phyloP scores from a whole-genome alignment of 257 asterid genomes.

The Solanum appendiculatum region DNA sequence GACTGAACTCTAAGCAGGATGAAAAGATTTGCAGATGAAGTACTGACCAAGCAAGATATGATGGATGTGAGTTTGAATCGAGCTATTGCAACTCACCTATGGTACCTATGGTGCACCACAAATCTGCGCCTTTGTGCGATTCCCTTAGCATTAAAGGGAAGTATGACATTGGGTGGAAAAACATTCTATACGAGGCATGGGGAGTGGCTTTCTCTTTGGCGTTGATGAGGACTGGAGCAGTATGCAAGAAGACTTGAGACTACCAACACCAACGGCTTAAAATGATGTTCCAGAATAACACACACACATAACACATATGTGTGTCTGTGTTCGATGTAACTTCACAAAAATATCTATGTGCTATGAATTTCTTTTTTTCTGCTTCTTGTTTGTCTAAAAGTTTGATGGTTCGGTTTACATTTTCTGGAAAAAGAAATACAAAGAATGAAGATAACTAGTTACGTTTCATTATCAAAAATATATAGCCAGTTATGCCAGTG shows the following conservation, averaged over 20 bases:
- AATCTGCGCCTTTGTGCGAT: background rate
- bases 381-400: background rate
- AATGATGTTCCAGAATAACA: background rate
- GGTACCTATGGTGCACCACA: background rate
- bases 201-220: background rate
- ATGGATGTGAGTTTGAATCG: background rate
- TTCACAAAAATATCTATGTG: background rate
- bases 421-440: background rate
- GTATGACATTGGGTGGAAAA: background rate
- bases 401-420: background rate
- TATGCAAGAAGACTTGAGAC: background rate
- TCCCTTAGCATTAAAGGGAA: background rate
- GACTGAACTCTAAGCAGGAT: background rate
- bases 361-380: background rate
- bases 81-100: background rate
- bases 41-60: background rate
- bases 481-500: background rate
- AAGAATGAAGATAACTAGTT: background rate
- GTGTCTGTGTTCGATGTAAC: background rate
- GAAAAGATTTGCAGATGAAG: background rate
- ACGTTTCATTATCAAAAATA: background rate
- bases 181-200: background rate
- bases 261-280: background rate
- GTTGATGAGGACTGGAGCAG: background rate
- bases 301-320: background rate